Percentiles rank a stretch among this genome's conserved stretches.
Evolutionary conservation across 805 yeast genomes (phyloP).

Genomic region (Saccharomycopsis guyanensis): DNA sequence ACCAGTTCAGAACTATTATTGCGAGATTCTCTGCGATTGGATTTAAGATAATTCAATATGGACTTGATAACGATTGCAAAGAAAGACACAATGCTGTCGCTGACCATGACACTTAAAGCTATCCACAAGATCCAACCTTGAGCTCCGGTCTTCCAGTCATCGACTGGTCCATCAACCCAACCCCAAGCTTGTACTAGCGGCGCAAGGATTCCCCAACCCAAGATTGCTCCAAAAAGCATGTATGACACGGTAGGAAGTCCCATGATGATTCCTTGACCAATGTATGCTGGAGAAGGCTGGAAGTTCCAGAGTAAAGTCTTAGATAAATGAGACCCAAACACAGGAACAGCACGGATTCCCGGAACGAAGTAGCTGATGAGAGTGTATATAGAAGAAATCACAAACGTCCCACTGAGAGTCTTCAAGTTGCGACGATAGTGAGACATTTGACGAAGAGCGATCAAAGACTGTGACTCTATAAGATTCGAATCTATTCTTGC

Average conservation of each 20-base stretch:
- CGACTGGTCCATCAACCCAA: slow-evolving; percentile 88
- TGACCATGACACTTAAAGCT: slow-evolving; percentile 86
- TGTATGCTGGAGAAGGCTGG: slow-evolving; percentile 94
- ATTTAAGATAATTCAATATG: slow-evolving; percentile 23
- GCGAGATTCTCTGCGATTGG: neutral
- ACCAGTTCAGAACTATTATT: neutral
- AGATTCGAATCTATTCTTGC: slow-evolving; percentile 19
- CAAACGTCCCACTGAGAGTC: slow-evolving; percentile 55
- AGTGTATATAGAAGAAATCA: slow-evolving; percentile 66
- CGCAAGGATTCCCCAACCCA: slow-evolving; percentile 92
- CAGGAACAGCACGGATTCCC: slow-evolving; percentile 54
- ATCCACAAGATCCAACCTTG: slow-evolving; percentile 98
- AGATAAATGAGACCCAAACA: slow-evolving; percentile 65
- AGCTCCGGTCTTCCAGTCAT: slow-evolving; percentile 89
- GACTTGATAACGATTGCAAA: slow-evolving; percentile 49
- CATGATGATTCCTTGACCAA: slow-evolving; percentile 98
- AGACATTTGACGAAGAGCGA: slow-evolving; percentile 25
- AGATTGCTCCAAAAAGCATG: slow-evolving; percentile 80
- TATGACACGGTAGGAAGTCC: slow-evolving; percentile 86
- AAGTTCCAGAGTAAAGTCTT: slow-evolving; percentile 69
- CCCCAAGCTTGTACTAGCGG: slow-evolving; percentile 62
- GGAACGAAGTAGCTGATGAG: slow-evolving; percentile 68
- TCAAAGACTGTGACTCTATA: slow-evolving; percentile 29
- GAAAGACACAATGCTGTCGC: slow-evolving; percentile 81
- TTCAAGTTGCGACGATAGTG: slow-evolving; percentile 49